Conservation (phyloP, 208 protist genomes). For the Leishmania mexicana region DNA sequence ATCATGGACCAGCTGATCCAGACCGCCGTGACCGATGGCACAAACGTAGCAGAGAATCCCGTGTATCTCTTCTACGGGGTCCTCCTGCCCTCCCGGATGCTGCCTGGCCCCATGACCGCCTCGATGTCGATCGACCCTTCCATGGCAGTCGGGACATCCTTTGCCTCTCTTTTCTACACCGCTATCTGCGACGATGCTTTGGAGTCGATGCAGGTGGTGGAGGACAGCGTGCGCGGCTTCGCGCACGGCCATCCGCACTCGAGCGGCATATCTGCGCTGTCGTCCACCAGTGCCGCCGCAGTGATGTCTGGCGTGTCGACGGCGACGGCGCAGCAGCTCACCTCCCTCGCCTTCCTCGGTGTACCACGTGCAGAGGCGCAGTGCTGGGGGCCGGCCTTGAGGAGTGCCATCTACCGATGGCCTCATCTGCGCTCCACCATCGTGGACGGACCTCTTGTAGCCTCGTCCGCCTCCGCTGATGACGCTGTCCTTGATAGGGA, state of each 20-base stretch:
- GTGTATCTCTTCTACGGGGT: slow-evolving; percentile 65
- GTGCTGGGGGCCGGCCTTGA: slow-evolving; percentile 39
- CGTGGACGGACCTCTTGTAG: background rate
- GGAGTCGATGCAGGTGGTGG: slow-evolving; percentile 62
- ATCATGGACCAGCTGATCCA: slow-evolving; percentile 55
- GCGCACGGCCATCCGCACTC: slow-evolving; percentile 12
- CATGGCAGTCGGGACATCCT: slow-evolving; percentile 20
- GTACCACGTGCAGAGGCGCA: slow-evolving; percentile 33
- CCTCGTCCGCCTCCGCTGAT: background rate
- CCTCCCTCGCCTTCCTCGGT: slow-evolving; percentile 30
- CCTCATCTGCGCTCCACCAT: slow-evolving; percentile 27
- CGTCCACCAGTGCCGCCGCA: slow-evolving; percentile 1
- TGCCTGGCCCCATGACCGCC: slow-evolving; percentile 29
- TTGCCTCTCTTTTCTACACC: slow-evolving; percentile 54
- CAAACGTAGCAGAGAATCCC: slow-evolving; percentile 34
- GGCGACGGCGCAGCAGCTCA: slow-evolving; percentile 37
- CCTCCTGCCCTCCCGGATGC: slow-evolving; percentile 59
- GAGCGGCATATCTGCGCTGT: background rate
- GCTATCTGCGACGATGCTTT: slow-evolving; percentile 70
- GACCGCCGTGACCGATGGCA: slow-evolving; percentile 50
- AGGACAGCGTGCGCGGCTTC: slow-evolving; percentile 52
- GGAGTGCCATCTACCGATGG: slow-evolving; percentile 40
- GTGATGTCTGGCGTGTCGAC: slow-evolving; percentile 17
- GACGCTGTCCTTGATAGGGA: background rate
- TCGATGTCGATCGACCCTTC: slow-evolving; percentile 37